Evolutionary conservation across 352 stramenopile species (phyloP).

Genomic region (Phytopythium mirpurense): DNA sequence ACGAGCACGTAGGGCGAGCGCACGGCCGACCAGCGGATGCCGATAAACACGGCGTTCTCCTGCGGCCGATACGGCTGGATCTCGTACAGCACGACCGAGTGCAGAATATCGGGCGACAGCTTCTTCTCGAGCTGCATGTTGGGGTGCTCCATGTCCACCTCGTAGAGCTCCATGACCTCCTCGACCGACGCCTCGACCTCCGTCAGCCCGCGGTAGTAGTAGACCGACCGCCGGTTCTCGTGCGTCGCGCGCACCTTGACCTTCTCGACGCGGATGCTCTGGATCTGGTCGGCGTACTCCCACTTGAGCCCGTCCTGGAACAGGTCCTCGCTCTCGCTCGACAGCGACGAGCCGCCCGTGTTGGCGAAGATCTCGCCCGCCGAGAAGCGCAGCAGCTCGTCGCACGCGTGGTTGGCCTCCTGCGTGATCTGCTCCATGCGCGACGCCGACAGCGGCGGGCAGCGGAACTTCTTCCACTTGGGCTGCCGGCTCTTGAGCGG

Average conservation of each 20-base stretch:
- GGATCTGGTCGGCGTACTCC: slow-evolving; percentile 67
- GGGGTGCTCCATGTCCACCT: slow-evolving; percentile 64
- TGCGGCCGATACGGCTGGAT: slow-evolving; percentile 49
- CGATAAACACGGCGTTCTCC: slow-evolving; percentile 60
- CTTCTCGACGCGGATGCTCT: slow-evolving; percentile 72
- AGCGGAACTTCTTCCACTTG: slow-evolving; percentile 79
- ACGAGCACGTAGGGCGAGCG: slow-evolving; percentile 69
- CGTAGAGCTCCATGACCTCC: slow-evolving; percentile 70
- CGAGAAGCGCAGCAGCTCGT: slow-evolving; percentile 73
- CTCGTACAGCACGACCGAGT: slow-evolving; percentile 79
- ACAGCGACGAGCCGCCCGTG: slow-evolving; percentile 16
- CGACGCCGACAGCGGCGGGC: slow-evolving; percentile 52
- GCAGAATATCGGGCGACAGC: slow-evolving; percentile 61
- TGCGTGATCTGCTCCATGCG: slow-evolving; percentile 61
- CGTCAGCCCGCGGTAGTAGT: slow-evolving; percentile 71
- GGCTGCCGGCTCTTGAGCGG: slow-evolving; percentile 40
- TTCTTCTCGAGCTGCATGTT: slow-evolving; percentile 77
- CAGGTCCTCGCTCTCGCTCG: slow-evolving; percentile 20
- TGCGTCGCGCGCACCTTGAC: slow-evolving; percentile 48
- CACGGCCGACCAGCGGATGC: slow-evolving; percentile 71
- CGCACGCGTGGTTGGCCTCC: slow-evolving; percentile 69
- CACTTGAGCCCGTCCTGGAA: slow-evolving; percentile 54
- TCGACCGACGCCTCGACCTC: slow-evolving; percentile 59
- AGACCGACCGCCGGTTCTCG: slow-evolving; percentile 51
- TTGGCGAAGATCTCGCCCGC: slow-evolving; percentile 47